Evolutionary conservation across 805 yeast genomes (phyloP), one percentile per base, ranked within the genome.

Genomic region (Saccharomycopsis microspora): DNA sequence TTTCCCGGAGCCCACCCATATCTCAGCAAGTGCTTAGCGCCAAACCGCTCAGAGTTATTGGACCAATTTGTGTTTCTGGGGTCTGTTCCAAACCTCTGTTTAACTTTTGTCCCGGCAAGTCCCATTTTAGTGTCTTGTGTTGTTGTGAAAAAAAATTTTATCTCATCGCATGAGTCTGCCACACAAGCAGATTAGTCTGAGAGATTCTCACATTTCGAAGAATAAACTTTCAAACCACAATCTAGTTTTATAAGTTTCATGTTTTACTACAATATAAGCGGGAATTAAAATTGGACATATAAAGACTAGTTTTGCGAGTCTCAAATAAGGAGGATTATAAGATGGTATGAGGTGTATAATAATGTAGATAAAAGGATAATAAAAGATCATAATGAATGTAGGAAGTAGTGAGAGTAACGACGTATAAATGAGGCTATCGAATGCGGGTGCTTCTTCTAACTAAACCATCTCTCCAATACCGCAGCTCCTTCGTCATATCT

Each of bases 21-120:
- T 55, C 77, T 81, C 53, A 78, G 78, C 51, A 90, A 63, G 63
- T 88, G 88, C 58, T 82, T 77, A 61, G 85, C 96, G 0, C 98
- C 98, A 59, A 90, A 90, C 45, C 96, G 67, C 3, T 71, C 69
- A 0, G 82, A 78, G 57, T 86, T 85, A 59, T 87, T 87, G 30
- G 96, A 82, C 98, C 98, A 90, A 52, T 79, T 75, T 1, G 96
- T 89, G 59, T 90, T 90, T 59, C 97, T 71, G 11, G 98, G 98
- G 66, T 90, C 98, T 36, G 73, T 65, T 7, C 97, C 97, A 61
- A 89, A 82, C 58, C 93, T 74, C 58, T 85, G 95, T 59, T 85
- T 87, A 8, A 73, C 76, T 60, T 80, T 82, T 4, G 82, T 72
- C 7, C 85, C 97, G 41, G 90, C 90, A 58, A 85, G 73, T 45